phyloP scores from a whole-genome alignment of 2,329 filamentous ascomycete genomes.

The Botryotinia convoluta region DNA sequence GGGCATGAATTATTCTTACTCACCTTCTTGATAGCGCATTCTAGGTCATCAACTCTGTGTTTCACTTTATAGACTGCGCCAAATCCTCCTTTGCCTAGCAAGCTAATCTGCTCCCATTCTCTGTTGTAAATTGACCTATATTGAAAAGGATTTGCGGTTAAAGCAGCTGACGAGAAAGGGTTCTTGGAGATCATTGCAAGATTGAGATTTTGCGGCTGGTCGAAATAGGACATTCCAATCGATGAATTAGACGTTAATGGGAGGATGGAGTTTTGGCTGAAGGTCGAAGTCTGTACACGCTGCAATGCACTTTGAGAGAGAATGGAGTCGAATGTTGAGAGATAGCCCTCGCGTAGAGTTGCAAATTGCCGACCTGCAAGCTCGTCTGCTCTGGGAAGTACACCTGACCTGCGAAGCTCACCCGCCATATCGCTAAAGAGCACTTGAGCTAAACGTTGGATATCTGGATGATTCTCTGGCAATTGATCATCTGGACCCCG shows the following conservation, averaged over 20 bases:
- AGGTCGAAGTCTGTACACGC: slow-evolving; percentile 2
- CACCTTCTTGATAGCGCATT: slow-evolving; percentile 63
- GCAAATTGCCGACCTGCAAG: slow-evolving; percentile 26
- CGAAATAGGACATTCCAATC: slow-evolving; percentile 19
- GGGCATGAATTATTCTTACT: background rate
- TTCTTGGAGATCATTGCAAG: background rate
- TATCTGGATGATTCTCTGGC: slow-evolving; percentile 32
- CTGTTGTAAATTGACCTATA: slow-evolving; percentile 11
- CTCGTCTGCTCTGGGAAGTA: slow-evolving; percentile 29
- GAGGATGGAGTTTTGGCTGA: background rate
- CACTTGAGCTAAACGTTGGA: slow-evolving; percentile 27
- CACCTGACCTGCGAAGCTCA: slow-evolving; percentile 30
- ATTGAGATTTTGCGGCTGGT: slow-evolving; percentile 8
- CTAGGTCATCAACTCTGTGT: slow-evolving; percentile 58
- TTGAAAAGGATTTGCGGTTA: slow-evolving; percentile 16
- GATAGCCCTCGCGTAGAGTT: slow-evolving; percentile 28
- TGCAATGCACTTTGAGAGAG: slow-evolving; percentile 30
- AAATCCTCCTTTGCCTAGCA: slow-evolving; percentile 64
- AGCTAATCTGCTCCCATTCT: slow-evolving; percentile 43
- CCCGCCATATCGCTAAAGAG: slow-evolving; percentile 31
- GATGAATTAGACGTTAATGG: background rate
- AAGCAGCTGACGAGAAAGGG: slow-evolving; percentile 20
- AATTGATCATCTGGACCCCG: slow-evolving; percentile 29
- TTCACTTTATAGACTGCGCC: slow-evolving; percentile 61
- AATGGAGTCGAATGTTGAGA: slow-evolving; percentile 31